Percentiles rank a stretch among this genome's conserved stretches.
phyloP scores from a whole-genome alignment of 345 rosid genomes.

The Acer yangbiense region DNA sequence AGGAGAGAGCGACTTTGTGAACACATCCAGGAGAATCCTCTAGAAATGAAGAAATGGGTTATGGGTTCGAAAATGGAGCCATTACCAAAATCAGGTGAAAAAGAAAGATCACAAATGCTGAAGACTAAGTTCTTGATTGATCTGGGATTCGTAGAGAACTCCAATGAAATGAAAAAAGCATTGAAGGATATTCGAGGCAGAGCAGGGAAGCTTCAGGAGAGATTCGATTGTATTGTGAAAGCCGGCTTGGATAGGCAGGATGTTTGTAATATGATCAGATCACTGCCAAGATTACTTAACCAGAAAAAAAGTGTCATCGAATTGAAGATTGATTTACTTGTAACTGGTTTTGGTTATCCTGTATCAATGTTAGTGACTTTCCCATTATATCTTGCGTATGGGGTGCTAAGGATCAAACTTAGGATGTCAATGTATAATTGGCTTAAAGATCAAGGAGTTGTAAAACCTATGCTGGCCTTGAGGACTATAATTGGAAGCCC shows the following conservation, averaged over 20 bases:
- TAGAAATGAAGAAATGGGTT: slow-evolving; percentile 53
- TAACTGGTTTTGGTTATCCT: slow-evolving; percentile 57
- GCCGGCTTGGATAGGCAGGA: slow-evolving; percentile 64
- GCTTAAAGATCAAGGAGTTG: slow-evolving; percentile 56
- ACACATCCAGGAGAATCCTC: slow-evolving; percentile 57
- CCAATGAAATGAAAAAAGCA: slow-evolving; percentile 40
- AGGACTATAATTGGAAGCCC: slow-evolving; percentile 56
- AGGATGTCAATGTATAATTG: slow-evolving; percentile 68
- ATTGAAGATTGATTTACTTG: slow-evolving; percentile 55
- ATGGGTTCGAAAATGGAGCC: slow-evolving; percentile 39
- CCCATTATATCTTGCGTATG: slow-evolving; percentile 58
- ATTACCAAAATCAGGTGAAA: slow-evolving; percentile 35
- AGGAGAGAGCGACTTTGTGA: slow-evolving; percentile 52
- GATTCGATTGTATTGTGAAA: slow-evolving; percentile 66
- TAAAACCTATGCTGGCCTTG: slow-evolving; percentile 33
- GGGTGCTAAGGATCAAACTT: slow-evolving; percentile 49
- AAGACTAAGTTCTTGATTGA: slow-evolving; percentile 58
- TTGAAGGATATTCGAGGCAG: slow-evolving; percentile 58
- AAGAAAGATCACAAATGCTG: slow-evolving; percentile 30
- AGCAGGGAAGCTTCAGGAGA: slow-evolving; percentile 62
- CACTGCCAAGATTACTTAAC: slow-evolving; percentile 66
- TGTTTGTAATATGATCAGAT: slow-evolving; percentile 50
- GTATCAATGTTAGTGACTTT: slow-evolving; percentile 44
- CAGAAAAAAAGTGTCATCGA: slow-evolving; percentile 50
- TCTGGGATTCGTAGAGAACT: slow-evolving; percentile 55